Evolutionary conservation across 805 yeast species (phyloP), one percentile per base, ranked within the genome.

Genomic region (Candida oleophila): DNA sequence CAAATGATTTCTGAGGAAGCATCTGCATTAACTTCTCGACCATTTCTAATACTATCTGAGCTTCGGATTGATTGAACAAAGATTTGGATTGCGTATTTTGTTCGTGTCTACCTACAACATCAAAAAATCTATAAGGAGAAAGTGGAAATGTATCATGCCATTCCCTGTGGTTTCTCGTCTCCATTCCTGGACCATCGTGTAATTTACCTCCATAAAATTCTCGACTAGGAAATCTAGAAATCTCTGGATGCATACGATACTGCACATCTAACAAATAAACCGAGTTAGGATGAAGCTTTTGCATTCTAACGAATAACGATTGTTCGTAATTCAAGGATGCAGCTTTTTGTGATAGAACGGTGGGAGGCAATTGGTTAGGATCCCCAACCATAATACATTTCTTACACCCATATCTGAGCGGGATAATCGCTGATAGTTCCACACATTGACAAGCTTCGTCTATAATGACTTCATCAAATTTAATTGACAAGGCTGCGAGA

Each of bases 371-470:
- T 68, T 94, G 99, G 62, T 94, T 91, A 2, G 98, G 98, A 69
- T 94, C 99, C 63, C 99, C 99, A 40, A 94, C 99, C 96, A 94
- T 87, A 42, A 94, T 85, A 69, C 98, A 92, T 46, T 83, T 81
- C 49, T 77, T 83, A 56, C 95, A 87, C 1, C 98, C 98, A 62
- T 91, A 94, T 58, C 96, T 74, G 53, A 94, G 71, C 0, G 99
- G 99, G 56, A 92, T 92, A 21, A 94, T 78, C 0, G 96, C 87
- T 5, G 97, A 89, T 32, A 92, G 62, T 61, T 92, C 99, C 35
- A 94, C 91, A 80, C 96, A 87, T 65, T 92, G 99, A 55, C 97
- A 95, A 2, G 99, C 99, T 65, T 92, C 99, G 70, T 92, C 99
- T 50, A 92, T 85, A 43, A 92, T 84, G 1, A 94, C 97, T 3